Percentiles rank a stretch among this genome's conserved stretches.
These are phyloP conservation scores for Fusarium illudens DNA, from an alignment of 2,329 filamentous ascomycete species.

Conservation along the genomic window DNA sequence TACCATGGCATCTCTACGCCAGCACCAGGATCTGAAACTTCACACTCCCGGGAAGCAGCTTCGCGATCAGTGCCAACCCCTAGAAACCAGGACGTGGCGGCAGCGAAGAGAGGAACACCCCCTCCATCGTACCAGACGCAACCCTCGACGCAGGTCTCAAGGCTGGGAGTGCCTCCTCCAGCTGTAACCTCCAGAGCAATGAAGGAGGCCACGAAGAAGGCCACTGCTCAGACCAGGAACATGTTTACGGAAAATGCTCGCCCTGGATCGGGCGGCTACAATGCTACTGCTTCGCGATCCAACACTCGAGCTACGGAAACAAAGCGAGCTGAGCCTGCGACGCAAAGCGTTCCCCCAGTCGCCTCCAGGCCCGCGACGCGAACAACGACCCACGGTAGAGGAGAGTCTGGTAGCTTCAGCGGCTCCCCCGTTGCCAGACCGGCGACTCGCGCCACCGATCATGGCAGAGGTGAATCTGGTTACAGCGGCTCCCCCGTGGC, in stretches of 20 bases:
- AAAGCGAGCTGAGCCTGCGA: slow-evolving; percentile 27
- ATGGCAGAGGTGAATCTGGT: slow-evolving; percentile 32
- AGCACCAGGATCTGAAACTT: slow-evolving; percentile 60
- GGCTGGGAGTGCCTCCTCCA: slow-evolving; percentile 87
- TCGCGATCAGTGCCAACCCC: slow-evolving; percentile 67
- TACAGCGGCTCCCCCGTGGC: slow-evolving; percentile 52
- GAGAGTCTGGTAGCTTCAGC: slow-evolving; percentile 33
- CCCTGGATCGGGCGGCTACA: slow-evolving; percentile 40
- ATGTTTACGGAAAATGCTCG: slow-evolving; percentile 69
- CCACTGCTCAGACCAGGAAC: slow-evolving; percentile 80
- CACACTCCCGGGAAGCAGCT: slow-evolving; percentile 31
- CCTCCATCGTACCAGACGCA: slow-evolving; percentile 79
- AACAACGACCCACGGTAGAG: not conserved
- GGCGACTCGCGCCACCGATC: slow-evolving; percentile 19
- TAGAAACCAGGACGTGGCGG: slow-evolving; percentile 54
- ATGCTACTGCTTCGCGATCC: slow-evolving; percentile 40
- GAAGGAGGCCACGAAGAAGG: slow-evolving; percentile 93
- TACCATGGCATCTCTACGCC: slow-evolving; percentile 95
- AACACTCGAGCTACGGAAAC: slow-evolving; percentile 30
- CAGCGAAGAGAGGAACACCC: slow-evolving; percentile 75
- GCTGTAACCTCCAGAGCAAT: slow-evolving; percentile 94
- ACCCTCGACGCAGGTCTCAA: slow-evolving; percentile 73
- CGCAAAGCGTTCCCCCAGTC: slow-evolving; percentile 24
- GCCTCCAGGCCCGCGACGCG: not conserved
- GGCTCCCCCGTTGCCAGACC: slow-evolving; percentile 46